Evolutionary conservation across 345 rosid species (phyloP).

Genomic region (Triadica sebifera): DNA sequence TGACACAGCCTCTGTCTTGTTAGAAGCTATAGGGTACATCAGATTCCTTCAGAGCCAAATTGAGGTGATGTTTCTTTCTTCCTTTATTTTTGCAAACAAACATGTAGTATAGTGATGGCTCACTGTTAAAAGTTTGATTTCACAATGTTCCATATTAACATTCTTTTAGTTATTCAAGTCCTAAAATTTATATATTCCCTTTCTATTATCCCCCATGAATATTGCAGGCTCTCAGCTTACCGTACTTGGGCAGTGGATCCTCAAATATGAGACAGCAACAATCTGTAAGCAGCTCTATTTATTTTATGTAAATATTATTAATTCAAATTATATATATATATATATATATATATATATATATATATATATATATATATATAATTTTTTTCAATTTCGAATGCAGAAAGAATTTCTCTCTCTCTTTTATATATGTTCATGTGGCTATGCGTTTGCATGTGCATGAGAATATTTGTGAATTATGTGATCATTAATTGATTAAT

Average conservation of each 20-base stretch:
- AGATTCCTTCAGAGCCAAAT: slow-evolving; percentile 35
- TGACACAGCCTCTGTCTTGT: slow-evolving; percentile 34
- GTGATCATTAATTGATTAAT: slow-evolving; percentile 21
- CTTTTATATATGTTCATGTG: background rate
- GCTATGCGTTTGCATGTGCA: slow-evolving; percentile 11
- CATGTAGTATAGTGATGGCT: slow-evolving; percentile 19
- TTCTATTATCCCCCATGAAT: slow-evolving; percentile 18
- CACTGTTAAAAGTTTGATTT: slow-evolving; percentile 3
- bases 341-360: background rate
- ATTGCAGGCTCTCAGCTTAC: slow-evolving; percentile 84
- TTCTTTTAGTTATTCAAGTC: slow-evolving; percentile 15
- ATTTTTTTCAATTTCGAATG: slow-evolving; percentile 5
- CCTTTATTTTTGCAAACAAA: slow-evolving; percentile 31
- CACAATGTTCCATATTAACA: slow-evolving; percentile 17
- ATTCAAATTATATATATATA: slow-evolving; percentile 16
- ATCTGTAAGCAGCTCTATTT: slow-evolving; percentile 44
- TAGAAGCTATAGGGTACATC: slow-evolving; percentile 32
- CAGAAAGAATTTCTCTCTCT: background rate
- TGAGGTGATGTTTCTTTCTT: slow-evolving; percentile 28
- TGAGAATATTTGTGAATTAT: slow-evolving; percentile 4
- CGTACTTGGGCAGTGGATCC: slow-evolving; percentile 82
- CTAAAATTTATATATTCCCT: slow-evolving; percentile 12
- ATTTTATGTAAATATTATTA: background rate
- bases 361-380: background rate
- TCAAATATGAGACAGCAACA: slow-evolving; percentile 52